Evolutionary conservation across 2,329 filamentous ascomycete genomes (phyloP).

Genomic region (Hypoxylon sp.): DNA sequence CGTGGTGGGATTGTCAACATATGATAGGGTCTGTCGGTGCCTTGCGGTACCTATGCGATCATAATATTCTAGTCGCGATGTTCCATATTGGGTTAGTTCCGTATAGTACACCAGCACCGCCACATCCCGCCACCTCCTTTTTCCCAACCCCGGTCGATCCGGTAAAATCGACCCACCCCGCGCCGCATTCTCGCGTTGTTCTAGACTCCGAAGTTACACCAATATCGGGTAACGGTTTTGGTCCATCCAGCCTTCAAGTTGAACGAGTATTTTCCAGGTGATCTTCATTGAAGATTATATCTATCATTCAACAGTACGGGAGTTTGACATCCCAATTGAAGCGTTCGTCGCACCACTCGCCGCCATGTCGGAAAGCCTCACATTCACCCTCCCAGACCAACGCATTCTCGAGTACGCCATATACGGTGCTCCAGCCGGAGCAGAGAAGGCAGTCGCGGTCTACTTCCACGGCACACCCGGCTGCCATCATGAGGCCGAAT

Average conservation of each 20-base stretch:
- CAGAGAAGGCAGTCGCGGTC: neutral
- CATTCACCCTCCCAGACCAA: neutral
- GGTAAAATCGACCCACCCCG: neutral
- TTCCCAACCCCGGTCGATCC: neutral
- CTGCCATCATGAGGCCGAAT: neutral
- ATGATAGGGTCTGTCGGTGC: too few relatives aligned
- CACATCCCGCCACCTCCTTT: neutral
- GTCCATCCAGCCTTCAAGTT: too few relatives aligned
- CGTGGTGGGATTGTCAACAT: neutral
- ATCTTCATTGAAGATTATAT: neutral
- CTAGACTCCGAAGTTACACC: neutral
- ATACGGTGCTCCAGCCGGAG: neutral
- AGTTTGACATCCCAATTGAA: neutral
- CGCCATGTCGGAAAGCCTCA: slow-evolving; percentile 1
- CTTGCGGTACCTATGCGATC: too few relatives aligned
- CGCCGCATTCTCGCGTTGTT: neutral
- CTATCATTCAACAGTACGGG: neutral
- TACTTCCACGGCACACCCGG: neutral
- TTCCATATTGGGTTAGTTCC: neutral
- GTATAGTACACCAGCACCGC: neutral
- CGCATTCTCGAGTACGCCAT: neutral
- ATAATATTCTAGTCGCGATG: too few relatives aligned
- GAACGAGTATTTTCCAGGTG: neutral
- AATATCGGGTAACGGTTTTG: neutral
- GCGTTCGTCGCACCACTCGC: too few relatives aligned